Evolutionary conservation across 805 yeast genomes (phyloP), one percentile per base, ranked within the genome.

Genomic region (Candida oleophila): DNA sequence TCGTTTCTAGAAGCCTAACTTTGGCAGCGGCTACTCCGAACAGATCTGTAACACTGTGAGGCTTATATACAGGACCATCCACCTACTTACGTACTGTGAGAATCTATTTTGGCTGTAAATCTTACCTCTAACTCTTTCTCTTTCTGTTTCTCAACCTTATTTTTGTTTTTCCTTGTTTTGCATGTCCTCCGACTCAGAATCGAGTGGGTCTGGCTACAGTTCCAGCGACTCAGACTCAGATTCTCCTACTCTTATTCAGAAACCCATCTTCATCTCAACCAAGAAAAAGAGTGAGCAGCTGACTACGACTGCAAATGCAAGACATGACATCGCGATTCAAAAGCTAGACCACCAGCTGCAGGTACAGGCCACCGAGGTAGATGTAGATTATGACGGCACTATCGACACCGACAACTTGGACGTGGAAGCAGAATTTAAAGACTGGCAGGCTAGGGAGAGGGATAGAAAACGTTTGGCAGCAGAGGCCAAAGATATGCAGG

Each of bases 381-480:
- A 41, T 11, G 54, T 46, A 12, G 47, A 48, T n/a, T 66, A 55
- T 42, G 66, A 62, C 44, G 72, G 71, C 1, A 55, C 64, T 1
- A 66, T 64, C 46, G 74, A 69, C 49, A 54, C 60, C 1, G 73
- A 69, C 48, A 66, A 65, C 42, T n/a, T 63, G 15, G 62, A 66
- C 20, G 69, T 69, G 2, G 66, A 63, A 45, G 42, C 25, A n/a
- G 74, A 69, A 44, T 66, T 56, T 45, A 44, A 44, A 16, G 56
- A 49, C 21, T 69, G 73, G 74, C 47, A 49, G 39, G 47, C 36
- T 25, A 57, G 74, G 18, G 73, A 68, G 45, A 51, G 47, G 15
- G 34, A 25, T 8, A 50, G 74, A 32, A 55, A 53, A 40, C n/a
- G 37, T 45, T 4, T 52, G 70, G 36, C 22, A 18, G 12, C 14